Percentiles rank a stretch among this genome's conserved stretches.
These are phyloP conservation scores for Aspergillus steynii DNA, from an alignment of 495 filamentous ascomycete genomes.

Conservation along the genomic window DNA sequence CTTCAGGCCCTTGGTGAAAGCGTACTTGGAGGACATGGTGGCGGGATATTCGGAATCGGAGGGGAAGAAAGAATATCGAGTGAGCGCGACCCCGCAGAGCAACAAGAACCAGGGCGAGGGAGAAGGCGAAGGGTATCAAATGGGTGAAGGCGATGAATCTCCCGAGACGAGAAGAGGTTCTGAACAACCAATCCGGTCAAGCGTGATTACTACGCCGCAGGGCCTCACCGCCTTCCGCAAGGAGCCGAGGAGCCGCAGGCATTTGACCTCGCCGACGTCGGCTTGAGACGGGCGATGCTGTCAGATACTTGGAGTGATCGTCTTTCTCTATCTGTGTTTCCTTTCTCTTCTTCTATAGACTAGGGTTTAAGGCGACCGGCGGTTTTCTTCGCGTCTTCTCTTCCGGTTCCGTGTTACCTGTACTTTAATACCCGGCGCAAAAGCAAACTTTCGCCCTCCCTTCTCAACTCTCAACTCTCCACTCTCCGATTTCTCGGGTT, in stretches of 20 bases:
- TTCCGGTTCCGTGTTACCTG: not conserved
- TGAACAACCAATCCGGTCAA: conserved; percentile 26
- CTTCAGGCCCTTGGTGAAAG: conserved; percentile 82
- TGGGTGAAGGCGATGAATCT: not conserved
- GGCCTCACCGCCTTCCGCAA: conserved; percentile 20
- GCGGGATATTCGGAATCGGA: conserved; percentile 9
- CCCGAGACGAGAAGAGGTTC: conserved; percentile 6
- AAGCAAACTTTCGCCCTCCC: conserved; percentile 12
- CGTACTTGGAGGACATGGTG: conserved; percentile 89
- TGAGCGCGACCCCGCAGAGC: not conserved
- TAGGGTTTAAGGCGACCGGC: not conserved
- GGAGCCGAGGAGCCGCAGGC: not conserved
- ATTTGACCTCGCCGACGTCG: conserved; percentile 18
- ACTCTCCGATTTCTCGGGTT: conserved; percentile 11
- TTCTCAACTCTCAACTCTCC: conserved; percentile 25
- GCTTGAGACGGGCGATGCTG: not conserved
- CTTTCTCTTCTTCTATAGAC: not conserved
- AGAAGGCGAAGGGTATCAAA: conserved; percentile 7
- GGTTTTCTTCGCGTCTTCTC: not conserved
- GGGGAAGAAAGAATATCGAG: conserved; percentile 8
- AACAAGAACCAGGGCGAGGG: not conserved
- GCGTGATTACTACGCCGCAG: conserved; percentile 37
- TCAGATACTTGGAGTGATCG: not conserved
- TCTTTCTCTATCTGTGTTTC: not conserved
- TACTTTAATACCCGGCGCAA: conserved; percentile 1